Evolutionary conservation across 2,329 filamentous ascomycete species (phyloP), one percentile per base, ranked within the genome.

Genomic region (Davidsoniella eucalypti): DNA sequence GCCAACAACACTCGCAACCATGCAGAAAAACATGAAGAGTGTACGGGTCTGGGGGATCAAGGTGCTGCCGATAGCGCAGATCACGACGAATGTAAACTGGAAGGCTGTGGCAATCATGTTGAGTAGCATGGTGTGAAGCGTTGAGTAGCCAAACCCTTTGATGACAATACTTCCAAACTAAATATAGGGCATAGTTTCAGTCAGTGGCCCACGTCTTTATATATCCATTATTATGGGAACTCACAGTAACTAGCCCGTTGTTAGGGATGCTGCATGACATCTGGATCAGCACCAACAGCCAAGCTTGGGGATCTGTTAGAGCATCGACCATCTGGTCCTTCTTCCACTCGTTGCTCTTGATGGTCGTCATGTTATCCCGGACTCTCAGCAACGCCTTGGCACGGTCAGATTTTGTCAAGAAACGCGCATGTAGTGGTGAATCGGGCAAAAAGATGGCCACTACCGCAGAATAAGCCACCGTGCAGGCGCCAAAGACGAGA

Each of bases 381-480:
- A 65, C 59, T 3, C 62, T 57, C 6, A 57, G 57, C 23, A 65
- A 57, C 4, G 62, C 59, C 7, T 64, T 57, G 1, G 57, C 55
- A 3, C 56, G 58, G 23, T 60, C 58, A 46, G 59, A 55, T 0
- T 53, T 48, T 0, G 56, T 56, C 7, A 63, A 49, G 47, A 62
- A 63, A 3, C 49, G 37, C 3, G 52, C 50, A n/a, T 54, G 54
- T 48, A 54, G 54, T 5, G 51, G 51, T 2, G 71, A 67, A 58
- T 84, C 77, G 0, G 80, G 74, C 2, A 84, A 65, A 33, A 75
- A 59, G 54, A 75, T 70, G 61, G 72, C 71, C 7, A 73, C 72
- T 1, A 70, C 60, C 5, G 78, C 60, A 0, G 29, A 75, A 69
- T 73, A 76, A 17, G 65, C 58, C 18, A 69, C 61, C 18, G 73